phyloP scores from a whole-genome alignment of 208 protist species.

The Strigomonas galati region DNA sequence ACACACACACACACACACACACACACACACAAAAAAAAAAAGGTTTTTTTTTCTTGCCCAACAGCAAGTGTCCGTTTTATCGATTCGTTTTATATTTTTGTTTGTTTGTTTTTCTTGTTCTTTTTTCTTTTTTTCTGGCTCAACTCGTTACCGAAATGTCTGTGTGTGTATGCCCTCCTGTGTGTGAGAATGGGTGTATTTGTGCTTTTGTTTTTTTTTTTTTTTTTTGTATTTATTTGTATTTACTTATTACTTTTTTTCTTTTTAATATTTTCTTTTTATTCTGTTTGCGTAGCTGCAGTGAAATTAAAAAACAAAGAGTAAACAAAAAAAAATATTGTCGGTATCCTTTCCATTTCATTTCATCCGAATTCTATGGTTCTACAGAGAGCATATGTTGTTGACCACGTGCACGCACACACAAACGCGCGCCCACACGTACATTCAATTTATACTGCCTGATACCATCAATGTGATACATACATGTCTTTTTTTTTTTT shows the following conservation, averaged over 20 bases:
- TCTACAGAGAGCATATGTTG: not conserved
- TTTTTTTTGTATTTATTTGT: constrained; percentile 3
- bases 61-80: not conserved
- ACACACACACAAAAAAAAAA: no score
- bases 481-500: constrained; percentile 3
- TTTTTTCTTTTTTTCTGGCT: not conserved
- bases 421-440: no score
- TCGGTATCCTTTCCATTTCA: not conserved
- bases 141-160: not conserved
- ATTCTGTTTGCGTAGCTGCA: not conserved
- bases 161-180: not conserved
- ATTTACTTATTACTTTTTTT: not conserved
- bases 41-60: constrained; percentile 7
- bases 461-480: not conserved
- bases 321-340: not conserved
- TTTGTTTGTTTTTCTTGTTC: constrained; percentile 5
- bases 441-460: no score
- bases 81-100: constrained; percentile 10
- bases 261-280: constrained; percentile 8
- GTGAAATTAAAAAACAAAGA: no score
- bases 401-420: no score
- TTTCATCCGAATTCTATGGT: not conserved
- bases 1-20: no score
- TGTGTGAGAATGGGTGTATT: constrained; percentile 1
- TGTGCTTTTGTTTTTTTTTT: constrained; percentile 9